Percentiles rank a stretch among this genome's conserved stretches.
phyloP scores from a whole-genome alignment of 2,329 filamentous ascomycete species.

The Claviceps cyperi region DNA sequence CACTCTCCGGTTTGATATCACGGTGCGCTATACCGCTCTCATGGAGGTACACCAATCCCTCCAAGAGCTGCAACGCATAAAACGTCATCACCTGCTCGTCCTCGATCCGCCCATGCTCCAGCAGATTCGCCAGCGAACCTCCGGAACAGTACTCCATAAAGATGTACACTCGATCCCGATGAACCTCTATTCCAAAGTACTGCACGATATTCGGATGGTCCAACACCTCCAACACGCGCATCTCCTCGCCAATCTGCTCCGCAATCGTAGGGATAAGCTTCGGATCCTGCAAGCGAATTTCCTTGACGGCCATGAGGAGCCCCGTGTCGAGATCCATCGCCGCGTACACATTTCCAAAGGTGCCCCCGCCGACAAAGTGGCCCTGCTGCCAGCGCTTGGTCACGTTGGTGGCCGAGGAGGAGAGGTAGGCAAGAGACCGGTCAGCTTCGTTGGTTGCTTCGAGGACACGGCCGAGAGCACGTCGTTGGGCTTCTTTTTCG shows the following conservation, averaged over 20 bases:
- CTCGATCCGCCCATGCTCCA: slow-evolving; percentile 94
- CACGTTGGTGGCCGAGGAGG: slow-evolving; percentile 86
- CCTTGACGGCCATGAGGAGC: slow-evolving; percentile 95
- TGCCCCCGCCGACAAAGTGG: slow-evolving; percentile 93
- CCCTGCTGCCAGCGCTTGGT: slow-evolving; percentile 97
- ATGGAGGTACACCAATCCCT: slow-evolving; percentile 87
- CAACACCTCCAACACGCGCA: slow-evolving; percentile 87
- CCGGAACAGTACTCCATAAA: slow-evolving; percentile 99
- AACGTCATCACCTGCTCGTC: slow-evolving; percentile 97
- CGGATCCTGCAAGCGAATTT: slow-evolving; percentile 92
- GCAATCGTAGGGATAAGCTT: slow-evolving; percentile 91
- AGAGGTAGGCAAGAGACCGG: slow-evolving; percentile 83
- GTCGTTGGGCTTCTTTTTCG: slow-evolving; percentile 69
- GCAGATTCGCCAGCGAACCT: slow-evolving; percentile 72
- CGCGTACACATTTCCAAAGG: slow-evolving; percentile 93
- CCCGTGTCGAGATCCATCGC: slow-evolving; percentile 95
- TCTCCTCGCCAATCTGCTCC: slow-evolving; percentile 88
- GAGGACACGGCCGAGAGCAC: slow-evolving; percentile 76
- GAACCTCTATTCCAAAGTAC: slow-evolving; percentile 95
- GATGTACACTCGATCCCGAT: slow-evolving; percentile 98
- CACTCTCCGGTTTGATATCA: slow-evolving; percentile 95
- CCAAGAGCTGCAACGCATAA: slow-evolving; percentile 83
- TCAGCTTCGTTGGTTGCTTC: slow-evolving; percentile 95
- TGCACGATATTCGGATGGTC: slow-evolving; percentile 97
- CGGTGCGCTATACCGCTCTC: slow-evolving; percentile 85